Conservation (phyloP, 2,329 filamentous ascomycete species). For the Stenocarpella maydis region DNA sequence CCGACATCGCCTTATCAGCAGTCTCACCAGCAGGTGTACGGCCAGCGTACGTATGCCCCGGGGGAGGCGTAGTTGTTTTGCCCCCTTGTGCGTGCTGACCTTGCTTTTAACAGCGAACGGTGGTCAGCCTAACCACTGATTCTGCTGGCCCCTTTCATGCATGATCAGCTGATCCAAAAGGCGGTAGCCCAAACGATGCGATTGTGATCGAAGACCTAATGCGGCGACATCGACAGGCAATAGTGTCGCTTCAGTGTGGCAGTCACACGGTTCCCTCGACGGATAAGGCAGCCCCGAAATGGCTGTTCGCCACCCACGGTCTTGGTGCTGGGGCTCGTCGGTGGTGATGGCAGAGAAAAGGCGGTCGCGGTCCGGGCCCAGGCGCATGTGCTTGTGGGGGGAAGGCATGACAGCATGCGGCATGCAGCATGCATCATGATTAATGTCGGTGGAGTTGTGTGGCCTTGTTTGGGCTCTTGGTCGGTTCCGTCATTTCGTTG, state of each 20-base stretch:
- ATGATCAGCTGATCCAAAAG: slow-evolving; percentile 20
- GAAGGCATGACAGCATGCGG: slow-evolving; percentile 3
- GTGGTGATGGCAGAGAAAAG: not conserved
- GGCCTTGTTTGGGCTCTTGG: not conserved
- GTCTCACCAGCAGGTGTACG: slow-evolving; percentile 67
- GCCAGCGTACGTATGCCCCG: slow-evolving; percentile 56
- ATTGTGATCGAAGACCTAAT: slow-evolving; percentile 18
- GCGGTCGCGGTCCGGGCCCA: not conserved
- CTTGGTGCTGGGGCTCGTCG: not conserved
- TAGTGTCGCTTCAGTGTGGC: not conserved
- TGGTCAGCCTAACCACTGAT: slow-evolving; percentile 38
- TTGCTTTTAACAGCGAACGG: slow-evolving; percentile 40
- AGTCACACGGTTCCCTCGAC: not conserved
- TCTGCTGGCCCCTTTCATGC: not conserved
- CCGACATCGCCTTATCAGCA: slow-evolving; percentile 67
- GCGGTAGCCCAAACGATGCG: slow-evolving; percentile 15
- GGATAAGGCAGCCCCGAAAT: not conserved
- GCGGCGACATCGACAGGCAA: not conserved
- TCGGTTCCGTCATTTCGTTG: slow-evolving; percentile 11
- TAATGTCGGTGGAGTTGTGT: slow-evolving; percentile 5
- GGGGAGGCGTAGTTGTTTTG: slow-evolving; percentile 9
- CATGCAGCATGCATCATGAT: not conserved
- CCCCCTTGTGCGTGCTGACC: slow-evolving; percentile 41
- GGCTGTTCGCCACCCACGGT: not conserved
- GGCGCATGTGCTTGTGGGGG: not conserved